Conservation (phyloP, 441 rosid species). For the Pelargonium fulgidum region DNA sequence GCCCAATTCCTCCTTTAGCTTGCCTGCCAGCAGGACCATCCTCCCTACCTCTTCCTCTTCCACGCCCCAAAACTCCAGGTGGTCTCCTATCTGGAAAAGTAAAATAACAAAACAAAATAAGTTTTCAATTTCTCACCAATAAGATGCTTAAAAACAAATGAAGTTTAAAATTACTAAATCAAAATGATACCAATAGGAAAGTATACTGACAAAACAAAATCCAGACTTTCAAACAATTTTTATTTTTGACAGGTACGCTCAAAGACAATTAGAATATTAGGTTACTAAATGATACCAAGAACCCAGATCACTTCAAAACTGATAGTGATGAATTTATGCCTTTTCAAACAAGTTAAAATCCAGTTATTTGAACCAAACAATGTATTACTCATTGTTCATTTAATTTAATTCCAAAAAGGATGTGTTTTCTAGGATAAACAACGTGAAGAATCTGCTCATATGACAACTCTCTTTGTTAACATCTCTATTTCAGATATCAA, state of each 20-base stretch:
- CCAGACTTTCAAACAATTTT: neutral
- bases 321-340: neutral
- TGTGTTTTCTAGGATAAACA: neutral
- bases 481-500: neutral
- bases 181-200: too few species aligned
- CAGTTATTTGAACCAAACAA: neutral
- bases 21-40: constrained; percentile 55
- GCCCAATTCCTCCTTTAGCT: constrained; percentile 51
- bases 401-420: neutral
- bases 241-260: neutral
- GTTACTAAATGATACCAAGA: neutral
- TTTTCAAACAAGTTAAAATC: neutral
- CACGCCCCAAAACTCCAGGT: constrained; percentile 60
- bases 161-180: too few species aligned
- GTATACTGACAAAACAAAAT: neutral
- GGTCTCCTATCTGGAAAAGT: constrained; percentile 52
- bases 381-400: neutral
- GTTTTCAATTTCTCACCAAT: neutral
- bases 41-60: constrained; percentile 74
- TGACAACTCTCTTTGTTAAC: neutral
- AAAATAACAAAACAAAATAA: neutral
- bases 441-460: neutral
- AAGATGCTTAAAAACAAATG: too few species aligned
- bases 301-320: neutral
- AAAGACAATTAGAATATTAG: neutral